These are phyloP conservation scores for Rubroboletus pulcherrimus DNA, from an alignment of 768 basidiomycete species.

Conservation along the genomic window DNA sequence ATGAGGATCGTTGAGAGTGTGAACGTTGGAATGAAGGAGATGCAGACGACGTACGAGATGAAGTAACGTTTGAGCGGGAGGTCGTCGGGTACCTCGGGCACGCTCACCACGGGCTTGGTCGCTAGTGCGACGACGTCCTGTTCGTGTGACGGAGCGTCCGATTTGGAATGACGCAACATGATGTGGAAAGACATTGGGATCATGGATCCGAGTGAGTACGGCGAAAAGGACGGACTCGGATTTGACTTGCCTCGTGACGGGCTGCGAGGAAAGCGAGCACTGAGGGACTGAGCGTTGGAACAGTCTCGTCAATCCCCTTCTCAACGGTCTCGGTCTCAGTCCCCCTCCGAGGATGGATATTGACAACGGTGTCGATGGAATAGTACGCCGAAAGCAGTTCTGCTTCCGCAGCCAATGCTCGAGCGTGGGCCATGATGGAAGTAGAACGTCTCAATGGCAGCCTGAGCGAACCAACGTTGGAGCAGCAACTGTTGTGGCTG, in stretches of 20 bases:
- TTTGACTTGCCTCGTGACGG: slow-evolving; percentile 28
- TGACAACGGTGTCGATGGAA: neutral
- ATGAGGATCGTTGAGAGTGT: neutral
- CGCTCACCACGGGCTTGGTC: slow-evolving; percentile 34
- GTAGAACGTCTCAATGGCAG: neutral
- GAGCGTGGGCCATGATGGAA: neutral
- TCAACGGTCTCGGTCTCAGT: neutral
- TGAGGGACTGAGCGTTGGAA: slow-evolving; percentile 35
- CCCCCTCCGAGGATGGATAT: neutral
- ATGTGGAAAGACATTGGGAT: neutral
- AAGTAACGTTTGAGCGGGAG: slow-evolving; percentile 54
- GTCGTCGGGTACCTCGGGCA: slow-evolving; percentile 36
- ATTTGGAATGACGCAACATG: neutral
- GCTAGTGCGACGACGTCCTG: slow-evolving; percentile 32
- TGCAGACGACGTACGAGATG: slow-evolving; percentile 39
- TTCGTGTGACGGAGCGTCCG: neutral
- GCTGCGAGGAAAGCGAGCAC: slow-evolving; percentile 35
- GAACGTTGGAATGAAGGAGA: neutral
- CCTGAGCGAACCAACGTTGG: neutral
- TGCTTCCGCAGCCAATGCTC: neutral
- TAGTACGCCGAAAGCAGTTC: neutral
- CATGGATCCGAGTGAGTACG: neutral
- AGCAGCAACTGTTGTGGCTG: neutral
- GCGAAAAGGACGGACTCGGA: neutral
- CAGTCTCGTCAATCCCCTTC: neutral